Conservation (phyloP, 805 yeast genomes). For the Candida michaelii region DNA sequence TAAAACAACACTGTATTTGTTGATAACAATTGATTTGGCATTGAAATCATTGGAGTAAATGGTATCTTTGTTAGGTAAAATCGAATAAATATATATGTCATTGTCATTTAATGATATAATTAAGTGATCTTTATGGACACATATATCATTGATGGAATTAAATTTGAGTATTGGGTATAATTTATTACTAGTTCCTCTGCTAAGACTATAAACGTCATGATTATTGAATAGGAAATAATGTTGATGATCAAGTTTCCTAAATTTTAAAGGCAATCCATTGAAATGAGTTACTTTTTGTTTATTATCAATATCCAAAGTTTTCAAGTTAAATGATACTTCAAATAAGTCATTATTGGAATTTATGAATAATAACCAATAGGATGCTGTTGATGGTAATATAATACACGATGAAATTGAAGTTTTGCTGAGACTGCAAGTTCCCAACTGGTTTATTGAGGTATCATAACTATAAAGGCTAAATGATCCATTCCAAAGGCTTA, state of each 20-base stretch:
- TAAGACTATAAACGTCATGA: conserved; percentile 11
- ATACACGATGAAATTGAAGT: conserved; percentile 16
- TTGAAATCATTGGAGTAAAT: conserved; percentile 19
- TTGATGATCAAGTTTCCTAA: conserved; percentile 7
- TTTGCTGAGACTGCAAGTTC: conserved; percentile 1
- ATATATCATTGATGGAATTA: conserved; percentile 15
- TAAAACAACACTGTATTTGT: conserved; percentile 16
- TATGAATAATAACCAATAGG: conserved; percentile 17
- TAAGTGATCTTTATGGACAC: conserved; percentile 6
- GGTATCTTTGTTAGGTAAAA: conserved; percentile 8
- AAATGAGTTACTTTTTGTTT: conserved; percentile 5
- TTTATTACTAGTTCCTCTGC: conserved; percentile 14
- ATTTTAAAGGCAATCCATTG: conserved; percentile 18
- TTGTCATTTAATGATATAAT: conserved; percentile 9
- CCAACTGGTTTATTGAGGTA: neutral
- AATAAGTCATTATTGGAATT: conserved; percentile 17
- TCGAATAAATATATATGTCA: conserved; percentile 9
- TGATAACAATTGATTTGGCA: conserved; percentile 17
- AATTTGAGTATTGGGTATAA: conserved; percentile 4
- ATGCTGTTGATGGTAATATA: neutral
- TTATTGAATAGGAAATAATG: conserved; percentile 16
- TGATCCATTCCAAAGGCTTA: conserved; percentile 19
- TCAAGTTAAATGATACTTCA: conserved; percentile 13
- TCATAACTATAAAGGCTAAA: conserved; percentile 10
- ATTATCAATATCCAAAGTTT: conserved; percentile 3